phyloP scores from a whole-genome alignment of 306 rosid genomes.

The Malus sieversii region DNA sequence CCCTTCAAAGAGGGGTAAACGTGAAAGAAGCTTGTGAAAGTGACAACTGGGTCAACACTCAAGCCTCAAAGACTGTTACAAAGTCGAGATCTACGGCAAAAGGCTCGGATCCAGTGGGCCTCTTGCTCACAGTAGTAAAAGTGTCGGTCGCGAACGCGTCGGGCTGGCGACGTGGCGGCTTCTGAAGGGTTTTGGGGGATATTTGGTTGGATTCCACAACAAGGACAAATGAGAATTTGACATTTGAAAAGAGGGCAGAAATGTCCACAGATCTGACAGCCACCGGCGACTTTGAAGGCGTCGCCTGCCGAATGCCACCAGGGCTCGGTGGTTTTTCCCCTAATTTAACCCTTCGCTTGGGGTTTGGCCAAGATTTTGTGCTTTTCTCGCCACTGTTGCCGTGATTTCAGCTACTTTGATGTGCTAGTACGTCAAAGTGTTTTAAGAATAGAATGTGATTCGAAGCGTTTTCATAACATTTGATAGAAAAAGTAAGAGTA shows the following conservation, averaged over 20 bases:
- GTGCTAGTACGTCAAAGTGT: background rate
- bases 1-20: background rate
- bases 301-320: background rate
- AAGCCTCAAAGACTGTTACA: background rate
- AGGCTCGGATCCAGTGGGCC: background rate
- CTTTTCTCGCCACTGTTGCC: background rate
- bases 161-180: background rate
- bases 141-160: background rate
- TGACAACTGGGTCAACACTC: background rate
- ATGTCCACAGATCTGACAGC: background rate
- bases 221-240: background rate
- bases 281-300: conserved; percentile 7
- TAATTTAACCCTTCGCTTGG: background rate
- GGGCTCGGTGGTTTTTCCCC: background rate
- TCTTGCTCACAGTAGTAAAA: background rate
- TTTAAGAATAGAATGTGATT: too few relatives aligned
- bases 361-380: background rate
- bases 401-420: background rate
- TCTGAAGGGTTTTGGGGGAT: background rate
- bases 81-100: background rate
- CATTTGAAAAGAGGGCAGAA: background rate
- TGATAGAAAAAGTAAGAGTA: too few relatives aligned
- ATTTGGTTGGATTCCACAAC: background rate
- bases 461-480: background rate
- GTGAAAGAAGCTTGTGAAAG: background rate